Base-by-base conservation (phyloP, 768 basidiomycete genomes). In the Pilatotrama ljubarskyi region DNA sequence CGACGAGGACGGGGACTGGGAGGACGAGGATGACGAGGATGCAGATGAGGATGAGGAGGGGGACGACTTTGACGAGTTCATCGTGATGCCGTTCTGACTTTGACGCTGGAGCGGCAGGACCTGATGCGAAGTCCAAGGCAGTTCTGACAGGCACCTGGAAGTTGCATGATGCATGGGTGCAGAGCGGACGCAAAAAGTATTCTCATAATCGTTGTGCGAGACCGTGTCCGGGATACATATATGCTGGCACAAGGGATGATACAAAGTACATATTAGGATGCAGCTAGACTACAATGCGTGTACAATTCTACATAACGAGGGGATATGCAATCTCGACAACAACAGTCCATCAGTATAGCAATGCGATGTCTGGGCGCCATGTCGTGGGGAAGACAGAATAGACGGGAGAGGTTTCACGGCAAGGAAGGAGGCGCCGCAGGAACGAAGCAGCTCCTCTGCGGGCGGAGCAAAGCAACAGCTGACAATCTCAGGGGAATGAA, bases 21-120 rank as follows among this genome's bases (percentile, higher is more conserved):
- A 64, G 44, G 63, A 63, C 32, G 58, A 63, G 14, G 64, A 62
- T 14, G 63, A 55, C 6, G 47, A 37, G 1, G 64, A 59, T 5
- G 58, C 51, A n/a, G 62, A 62, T 42, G 64, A 68, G n/a, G 68
- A 64, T 24, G 65, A 62, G 2, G 68, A 66, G 35, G 55, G 63
- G 49, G 65, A 60, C 44, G 54, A 62, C 55, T 20, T 48, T 25
- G 47, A 18, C 55, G 55, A 50, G 48, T 20, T 55, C n/a, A 29
- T 59, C 42, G 44, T 59, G 37, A 29, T 52, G 44, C 57, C 57
- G 41, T 48, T 59, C 25, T 59, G 44, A 55, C 25, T 35, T 18
- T 14, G 41, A 29, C 18, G 44, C 25, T 37, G 6, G 22, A 11
- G 18, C 3, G 5, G 40, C n/a, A 5, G 10, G 44, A 46, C 36